Percentiles rank a stretch among this genome's conserved stretches.
Conservation (phyloP, 2,329 filamentous ascomycete genomes). For the Venturia carpophila region DNA sequence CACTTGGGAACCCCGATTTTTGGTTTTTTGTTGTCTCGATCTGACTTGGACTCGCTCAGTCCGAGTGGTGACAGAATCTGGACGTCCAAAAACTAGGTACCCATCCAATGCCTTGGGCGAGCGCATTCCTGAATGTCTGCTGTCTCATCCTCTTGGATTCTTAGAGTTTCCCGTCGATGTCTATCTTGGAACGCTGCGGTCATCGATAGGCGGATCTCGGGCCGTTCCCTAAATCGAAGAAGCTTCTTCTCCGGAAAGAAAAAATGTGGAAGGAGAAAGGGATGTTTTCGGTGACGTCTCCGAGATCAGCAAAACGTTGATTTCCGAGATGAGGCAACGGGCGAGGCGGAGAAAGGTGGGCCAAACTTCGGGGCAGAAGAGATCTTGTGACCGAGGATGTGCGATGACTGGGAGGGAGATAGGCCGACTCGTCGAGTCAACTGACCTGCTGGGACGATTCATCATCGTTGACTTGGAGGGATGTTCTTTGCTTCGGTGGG, state of each 20-base stretch:
- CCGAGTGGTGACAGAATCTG: no score
- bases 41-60: no score
- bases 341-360: neutral
- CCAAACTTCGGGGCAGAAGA: no score
- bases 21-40: no score
- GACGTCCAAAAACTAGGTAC: no score
- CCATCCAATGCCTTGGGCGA: no score
- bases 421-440: neutral
- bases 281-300: neutral
- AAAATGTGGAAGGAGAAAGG: neutral
- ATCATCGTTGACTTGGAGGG: neutral
- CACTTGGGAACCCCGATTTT: no score
- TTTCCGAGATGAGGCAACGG: neutral
- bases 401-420: neutral
- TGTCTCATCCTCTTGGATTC: no score
- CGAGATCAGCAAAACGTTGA: neutral
- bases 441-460: neutral
- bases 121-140: no score
- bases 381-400: neutral
- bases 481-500: neutral
- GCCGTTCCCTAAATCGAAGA: slow-evolving; percentile 1
- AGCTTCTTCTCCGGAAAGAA: neutral
- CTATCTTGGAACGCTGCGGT: no score
- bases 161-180: no score
- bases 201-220: neutral